Base-by-base conservation (phyloP, 2,329 filamentous ascomycete genomes). In the Camillea tinctor region DNA sequence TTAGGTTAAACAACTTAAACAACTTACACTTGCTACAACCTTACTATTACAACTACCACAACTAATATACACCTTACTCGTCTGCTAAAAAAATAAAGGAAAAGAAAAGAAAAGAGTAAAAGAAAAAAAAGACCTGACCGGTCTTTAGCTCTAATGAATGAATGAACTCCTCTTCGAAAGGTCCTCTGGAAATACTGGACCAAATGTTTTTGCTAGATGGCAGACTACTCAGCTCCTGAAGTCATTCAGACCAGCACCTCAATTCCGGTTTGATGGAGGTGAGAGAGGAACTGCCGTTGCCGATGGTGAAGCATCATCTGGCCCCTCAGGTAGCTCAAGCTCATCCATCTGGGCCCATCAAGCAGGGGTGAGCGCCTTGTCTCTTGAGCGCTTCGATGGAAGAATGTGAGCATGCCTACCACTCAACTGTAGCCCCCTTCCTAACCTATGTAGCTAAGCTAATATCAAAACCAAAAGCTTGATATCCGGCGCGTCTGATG, bases 401-500 rank as follows among this genome's bases (percentile, higher is more conserved):
- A 82, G 87, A 71, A 87, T 91, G 88, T 89, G 76, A 73, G 81
- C 24, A 15, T 24, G 17, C 19, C n/a, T 3, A 2, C 20, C 20
- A 2, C n/a, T 20, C 40, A 40, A 15, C n/a, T 11, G 8, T 21
- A n/a, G 21, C 55, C n/a, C 11, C n/a, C n/a, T n/a, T n/a, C n/a
- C n/a, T n/a, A 22, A 49, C 30, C 24, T 23, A 54, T 8, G 7
- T 30, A 30, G 26, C 26, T 30, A 30, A 30, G 26, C 13, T 40
- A 13, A 50, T 52, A 23, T n/a, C 23, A n/a, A 11, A 15, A 23
- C 15, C 23, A n/a, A 11, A 15, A 90, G 91, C 66, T 82, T 97
- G 63, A 76, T 97, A 1, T 96, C 93, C 0, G 94, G 92, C 3
- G 93, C 93, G 26, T 89, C 91, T 4, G 92, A 97, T 71, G 91